phyloP scores from a whole-genome alignment of 148 eudicot species.

The Rhododendron ferrugineum region DNA sequence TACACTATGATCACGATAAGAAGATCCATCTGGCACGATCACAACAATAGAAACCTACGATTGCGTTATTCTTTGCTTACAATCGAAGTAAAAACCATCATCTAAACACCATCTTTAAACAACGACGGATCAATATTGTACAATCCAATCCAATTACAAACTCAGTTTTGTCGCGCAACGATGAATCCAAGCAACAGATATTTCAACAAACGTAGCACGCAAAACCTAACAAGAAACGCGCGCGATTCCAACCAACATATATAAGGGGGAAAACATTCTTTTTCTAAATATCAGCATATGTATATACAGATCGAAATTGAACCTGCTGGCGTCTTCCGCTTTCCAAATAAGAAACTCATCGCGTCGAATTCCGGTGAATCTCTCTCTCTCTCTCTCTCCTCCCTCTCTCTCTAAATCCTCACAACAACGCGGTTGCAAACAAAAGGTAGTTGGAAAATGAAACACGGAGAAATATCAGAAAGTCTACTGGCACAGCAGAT shows the following conservation, averaged over 20 bases:
- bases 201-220: background rate
- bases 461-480: background rate
- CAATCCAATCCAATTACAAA: background rate
- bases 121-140: background rate
- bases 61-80: background rate
- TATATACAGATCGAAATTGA: background rate
- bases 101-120: background rate
- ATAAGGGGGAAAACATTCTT: background rate
- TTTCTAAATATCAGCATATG: background rate
- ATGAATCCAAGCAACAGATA: background rate
- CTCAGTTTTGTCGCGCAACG: background rate
- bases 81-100: background rate
- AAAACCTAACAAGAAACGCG: background rate
- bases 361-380: background rate
- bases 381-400: background rate
- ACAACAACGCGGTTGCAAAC: background rate
- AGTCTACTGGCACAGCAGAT: no score
- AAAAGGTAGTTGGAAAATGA: background rate
- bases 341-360: conserved; percentile 91
- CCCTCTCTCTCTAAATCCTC: background rate
- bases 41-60: background rate
- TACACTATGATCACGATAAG: background rate
- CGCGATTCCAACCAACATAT: background rate
- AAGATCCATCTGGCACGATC: background rate
- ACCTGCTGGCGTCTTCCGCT: conserved; percentile 95